Evolutionary conservation across 306 rosid genomes (phyloP), one percentile per base, ranked within the genome.

Genomic region (Quercus berberidifolia): DNA sequence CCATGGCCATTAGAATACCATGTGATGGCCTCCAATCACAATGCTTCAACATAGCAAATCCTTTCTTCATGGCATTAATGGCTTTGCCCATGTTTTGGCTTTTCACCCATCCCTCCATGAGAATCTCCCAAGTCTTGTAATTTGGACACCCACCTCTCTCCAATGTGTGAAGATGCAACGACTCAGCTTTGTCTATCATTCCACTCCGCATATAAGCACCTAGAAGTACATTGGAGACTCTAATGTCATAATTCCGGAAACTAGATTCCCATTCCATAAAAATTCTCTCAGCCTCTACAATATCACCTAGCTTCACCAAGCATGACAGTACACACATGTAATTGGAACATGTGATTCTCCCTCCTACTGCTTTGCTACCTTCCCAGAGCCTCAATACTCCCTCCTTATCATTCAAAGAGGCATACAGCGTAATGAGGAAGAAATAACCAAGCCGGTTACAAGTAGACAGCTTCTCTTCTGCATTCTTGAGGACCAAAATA

Each of bases 101-200:
- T 56, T 83, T 90, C 83, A 88, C 64, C 87, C 86, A 87, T 79
- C 97, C 97, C 82, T 94, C 97, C 68, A 86, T 76, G 41, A 94
- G 92, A 87, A 92, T 94, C 86, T 94, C 99, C 93, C 97, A 87
- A 14, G 99, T 92, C 85, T 91, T 94, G 77, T 91, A 92, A 84
- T 91, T 94, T 5, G 99, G 97, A 78, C 73, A 67, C 5, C 93
- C 95, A 15, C 99, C 95, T 80, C 80, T 92, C 74, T 87, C 87
- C 89, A 92, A 59, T n/a, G 92, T 86, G 55, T 62, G 93, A 73
- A 78, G 70, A 87, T 89, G 97, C 31, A 94, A 85, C 10, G 87
- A 74, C 84, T 91, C 98, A 12, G 97, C 97, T 77, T 90, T 84
- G 13, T 90, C 93, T 68, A 90, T 69, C 87, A 81, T 75, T 76